phyloP scores from a whole-genome alignment of 2,329 filamentous ascomycete genomes.

The Diaporthe australafricana region DNA sequence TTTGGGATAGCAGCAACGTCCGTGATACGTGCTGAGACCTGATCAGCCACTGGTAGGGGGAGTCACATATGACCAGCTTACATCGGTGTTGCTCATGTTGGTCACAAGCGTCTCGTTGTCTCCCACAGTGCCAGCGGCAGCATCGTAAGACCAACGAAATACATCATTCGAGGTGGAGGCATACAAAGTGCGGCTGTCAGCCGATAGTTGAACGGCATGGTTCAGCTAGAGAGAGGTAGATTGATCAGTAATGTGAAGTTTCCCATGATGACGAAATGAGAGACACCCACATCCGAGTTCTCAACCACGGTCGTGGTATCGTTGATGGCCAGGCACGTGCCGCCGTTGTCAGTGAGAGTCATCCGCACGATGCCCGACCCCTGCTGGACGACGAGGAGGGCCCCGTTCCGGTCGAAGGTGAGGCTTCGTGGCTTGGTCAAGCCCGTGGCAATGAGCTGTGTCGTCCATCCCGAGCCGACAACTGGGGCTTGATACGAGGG shows the following conservation, averaged over 20 bases:
- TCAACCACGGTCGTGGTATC: conserved; percentile 51
- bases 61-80: neutral
- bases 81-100: conserved; percentile 70
- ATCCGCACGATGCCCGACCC: conserved; percentile 56
- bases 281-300: conserved; percentile 48
- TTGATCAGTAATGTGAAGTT: neutral
- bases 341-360: conserved; percentile 54
- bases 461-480: conserved; percentile 47
- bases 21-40: conserved; percentile 66
- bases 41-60: neutral
- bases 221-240: conserved; percentile 55
- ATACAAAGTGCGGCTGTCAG: conserved; percentile 65
- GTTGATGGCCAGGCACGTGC: conserved; percentile 54
- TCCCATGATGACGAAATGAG: neutral
- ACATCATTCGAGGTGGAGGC: conserved; percentile 70
- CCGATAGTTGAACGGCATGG: conserved; percentile 66
- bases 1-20: conserved; percentile 71
- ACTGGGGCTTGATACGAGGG: conserved; percentile 45
- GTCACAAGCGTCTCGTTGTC: conserved; percentile 65
- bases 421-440: conserved; percentile 56
- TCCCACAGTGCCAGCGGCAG: conserved; percentile 58
- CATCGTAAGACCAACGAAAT: conserved; percentile 74
- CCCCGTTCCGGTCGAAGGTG: conserved; percentile 57
- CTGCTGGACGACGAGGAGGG: conserved; percentile 58
- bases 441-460: conserved; percentile 48